A percentile compares a stretch with the other conserved stretches of the same genome.
Conservation (phyloP, 768 basidiomycete species). For the Rhodotorula sphaerocarpa region DNA sequence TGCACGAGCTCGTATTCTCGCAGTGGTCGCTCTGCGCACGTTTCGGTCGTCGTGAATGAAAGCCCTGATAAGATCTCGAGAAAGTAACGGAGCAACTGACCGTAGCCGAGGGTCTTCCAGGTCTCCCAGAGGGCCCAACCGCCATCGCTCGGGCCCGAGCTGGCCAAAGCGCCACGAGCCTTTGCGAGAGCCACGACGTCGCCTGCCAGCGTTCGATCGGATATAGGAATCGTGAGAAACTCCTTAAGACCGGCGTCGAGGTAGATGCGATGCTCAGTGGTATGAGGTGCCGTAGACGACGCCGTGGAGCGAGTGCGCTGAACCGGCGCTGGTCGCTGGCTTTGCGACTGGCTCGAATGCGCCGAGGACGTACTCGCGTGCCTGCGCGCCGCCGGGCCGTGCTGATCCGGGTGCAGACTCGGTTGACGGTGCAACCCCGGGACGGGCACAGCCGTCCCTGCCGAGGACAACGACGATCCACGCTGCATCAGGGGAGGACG, state of each 20-base stretch:
- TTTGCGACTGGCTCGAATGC: not conserved
- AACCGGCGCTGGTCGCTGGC: not conserved
- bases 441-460: too few relatives aligned
- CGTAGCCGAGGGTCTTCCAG: constrained; percentile 85
- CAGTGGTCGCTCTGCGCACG: constrained; percentile 63
- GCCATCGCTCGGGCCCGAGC: constrained; percentile 49
- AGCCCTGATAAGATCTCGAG: not conserved
- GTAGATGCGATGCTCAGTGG: constrained; percentile 52
- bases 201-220: constrained; percentile 58
- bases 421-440: not conserved
- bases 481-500: too few relatives aligned
- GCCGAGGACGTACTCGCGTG: not conserved
- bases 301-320: not conserved
- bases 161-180: constrained; percentile 54
- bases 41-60: not conserved
- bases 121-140: constrained; percentile 88
- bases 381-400: not conserved
- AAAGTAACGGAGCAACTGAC: constrained; percentile 47
- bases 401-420: constrained; percentile 10
- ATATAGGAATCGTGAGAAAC: constrained; percentile 65
- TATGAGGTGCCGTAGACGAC: not conserved
- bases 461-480: too few relatives aligned
- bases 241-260: constrained; percentile 62
- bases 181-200: constrained; percentile 64
- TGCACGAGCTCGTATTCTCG: constrained; percentile 74